A percentile compares a stretch with the other conserved stretches of the same genome.
Evolutionary conservation across 2,329 filamentous ascomycete genomes (phyloP).

Genomic region (Berkeleyomyces rouxiae): DNA sequence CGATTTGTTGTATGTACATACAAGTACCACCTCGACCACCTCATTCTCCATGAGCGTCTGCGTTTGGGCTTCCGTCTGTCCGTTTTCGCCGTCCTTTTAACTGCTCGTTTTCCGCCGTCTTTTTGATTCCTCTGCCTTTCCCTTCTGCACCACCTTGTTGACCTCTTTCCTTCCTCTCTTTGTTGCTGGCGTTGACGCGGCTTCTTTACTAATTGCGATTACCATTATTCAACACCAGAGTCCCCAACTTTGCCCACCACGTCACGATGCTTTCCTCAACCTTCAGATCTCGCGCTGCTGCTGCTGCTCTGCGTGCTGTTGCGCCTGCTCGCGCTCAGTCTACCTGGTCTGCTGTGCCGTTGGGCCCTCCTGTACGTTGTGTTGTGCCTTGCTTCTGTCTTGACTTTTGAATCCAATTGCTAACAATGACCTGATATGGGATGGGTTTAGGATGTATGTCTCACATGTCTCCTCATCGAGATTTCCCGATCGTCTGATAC

Average conservation of each 20-base stretch:
- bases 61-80: conserved; percentile 4
- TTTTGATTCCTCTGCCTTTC: conserved; percentile 6
- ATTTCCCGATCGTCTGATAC: background rate
- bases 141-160: conserved; percentile 8
- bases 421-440: background rate
- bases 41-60: background rate
- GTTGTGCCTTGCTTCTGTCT: conserved; percentile 2
- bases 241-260: background rate
- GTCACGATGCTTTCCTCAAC: conserved; percentile 29
- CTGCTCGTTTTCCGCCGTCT: conserved; percentile 10
- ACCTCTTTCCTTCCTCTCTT: conserved; percentile 13
- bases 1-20: no score
- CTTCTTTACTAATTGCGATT: background rate
- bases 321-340: conserved; percentile 44
- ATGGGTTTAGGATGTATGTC: conserved; percentile 11
- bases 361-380: conserved; percentile 75
- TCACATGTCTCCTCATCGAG: background rate
- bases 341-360: conserved; percentile 78
- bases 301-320: conserved; percentile 23
- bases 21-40: no score
- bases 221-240: background rate
- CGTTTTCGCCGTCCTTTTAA: background rate
- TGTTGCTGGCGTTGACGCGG: background rate
- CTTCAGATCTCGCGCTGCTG: conserved; percentile 28
- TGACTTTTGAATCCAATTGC: background rate